phyloP scores from a whole-genome alignment of 495 filamentous ascomycete species.

The Trichodelitschia bisporula region DNA sequence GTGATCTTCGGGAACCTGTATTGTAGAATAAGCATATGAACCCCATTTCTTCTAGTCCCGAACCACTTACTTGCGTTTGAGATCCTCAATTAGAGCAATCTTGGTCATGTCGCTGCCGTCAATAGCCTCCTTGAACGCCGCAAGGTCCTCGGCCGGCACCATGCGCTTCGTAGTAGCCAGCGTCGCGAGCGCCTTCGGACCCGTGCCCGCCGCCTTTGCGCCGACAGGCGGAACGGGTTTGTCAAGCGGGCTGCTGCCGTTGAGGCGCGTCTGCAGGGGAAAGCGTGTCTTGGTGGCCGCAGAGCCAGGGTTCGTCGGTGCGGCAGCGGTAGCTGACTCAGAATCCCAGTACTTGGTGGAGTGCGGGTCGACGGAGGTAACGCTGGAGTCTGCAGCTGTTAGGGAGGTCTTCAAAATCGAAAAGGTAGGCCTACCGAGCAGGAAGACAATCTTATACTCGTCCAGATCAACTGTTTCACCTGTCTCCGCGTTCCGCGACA shows the following conservation, averaged over 20 bases:
- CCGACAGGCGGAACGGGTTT: background rate
- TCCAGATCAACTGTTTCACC: conserved; percentile 20
- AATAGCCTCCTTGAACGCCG: conserved; percentile 47
- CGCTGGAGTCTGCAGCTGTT: conserved; percentile 13
- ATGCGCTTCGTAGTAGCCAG: conserved; percentile 22
- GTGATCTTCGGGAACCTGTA: conserved; percentile 42
- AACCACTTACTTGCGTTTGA: conserved; percentile 34
- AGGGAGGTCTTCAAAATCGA: conserved; percentile 2
- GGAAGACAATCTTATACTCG: conserved; percentile 43
- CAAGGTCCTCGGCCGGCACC: conserved; percentile 34
- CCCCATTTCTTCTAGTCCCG: conserved; percentile 1
- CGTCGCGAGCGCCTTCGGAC: too few species aligned
- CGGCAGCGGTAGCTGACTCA: conserved; percentile 2
- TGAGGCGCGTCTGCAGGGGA: background rate
- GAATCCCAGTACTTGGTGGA: conserved; percentile 55
- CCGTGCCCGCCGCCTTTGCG: too few species aligned
- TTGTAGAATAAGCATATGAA: background rate
- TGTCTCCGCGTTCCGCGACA: conserved; percentile 18
- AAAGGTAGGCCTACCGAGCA: conserved; percentile 31
- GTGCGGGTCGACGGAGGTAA: conserved; percentile 56
- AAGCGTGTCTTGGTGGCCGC: background rate
- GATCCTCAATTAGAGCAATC: conserved; percentile 43
- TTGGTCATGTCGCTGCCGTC: conserved; percentile 52
- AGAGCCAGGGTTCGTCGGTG: too few species aligned
- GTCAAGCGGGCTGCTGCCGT: background rate